A percentile compares a stretch with the other conserved stretches of the same genome.
Evolutionary conservation across 768 basidiomycete genomes (phyloP).

Genomic region (Pleurotus salmoneostramineus): DNA sequence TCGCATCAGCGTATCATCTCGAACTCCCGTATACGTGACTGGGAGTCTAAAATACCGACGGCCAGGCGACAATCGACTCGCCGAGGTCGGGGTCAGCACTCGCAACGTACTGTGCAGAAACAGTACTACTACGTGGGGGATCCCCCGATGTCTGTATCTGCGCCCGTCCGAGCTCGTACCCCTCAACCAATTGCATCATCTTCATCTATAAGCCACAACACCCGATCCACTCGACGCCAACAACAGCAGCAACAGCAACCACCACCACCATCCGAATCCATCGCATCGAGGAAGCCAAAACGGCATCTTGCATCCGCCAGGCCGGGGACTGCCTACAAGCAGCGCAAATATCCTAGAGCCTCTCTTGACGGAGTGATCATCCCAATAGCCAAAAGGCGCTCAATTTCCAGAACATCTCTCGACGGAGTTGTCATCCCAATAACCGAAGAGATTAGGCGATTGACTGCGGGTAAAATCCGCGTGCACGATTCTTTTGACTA

Average conservation of each 20-base stretch:
- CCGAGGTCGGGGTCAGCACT: neutral
- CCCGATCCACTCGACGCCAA: too few relatives aligned
- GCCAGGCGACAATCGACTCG: neutral
- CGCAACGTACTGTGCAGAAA: neutral
- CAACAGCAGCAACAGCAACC: too few relatives aligned
- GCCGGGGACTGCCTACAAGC: too few relatives aligned
- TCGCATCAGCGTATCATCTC: neutral
- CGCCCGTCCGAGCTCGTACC: too few relatives aligned
- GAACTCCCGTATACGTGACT: neutral
- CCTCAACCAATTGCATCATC: too few relatives aligned
- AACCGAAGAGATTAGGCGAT: neutral
- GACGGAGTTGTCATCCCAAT: neutral
- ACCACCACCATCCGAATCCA: too few relatives aligned
- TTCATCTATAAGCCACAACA: too few relatives aligned
- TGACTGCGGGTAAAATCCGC: neutral
- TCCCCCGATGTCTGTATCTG: too few relatives aligned
- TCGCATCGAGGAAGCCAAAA: too few relatives aligned
- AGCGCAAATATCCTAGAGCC: neutral
- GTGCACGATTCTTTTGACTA: neutral
- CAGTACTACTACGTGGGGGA: too few relatives aligned
- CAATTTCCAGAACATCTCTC: neutral
- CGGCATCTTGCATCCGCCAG: too few relatives aligned
- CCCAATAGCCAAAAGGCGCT: neutral
- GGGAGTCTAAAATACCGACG: neutral
- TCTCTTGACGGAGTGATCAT: neutral